Base-by-base conservation (phyloP, 768 basidiomycete species). In the Lactarius deliciosus region DNA sequence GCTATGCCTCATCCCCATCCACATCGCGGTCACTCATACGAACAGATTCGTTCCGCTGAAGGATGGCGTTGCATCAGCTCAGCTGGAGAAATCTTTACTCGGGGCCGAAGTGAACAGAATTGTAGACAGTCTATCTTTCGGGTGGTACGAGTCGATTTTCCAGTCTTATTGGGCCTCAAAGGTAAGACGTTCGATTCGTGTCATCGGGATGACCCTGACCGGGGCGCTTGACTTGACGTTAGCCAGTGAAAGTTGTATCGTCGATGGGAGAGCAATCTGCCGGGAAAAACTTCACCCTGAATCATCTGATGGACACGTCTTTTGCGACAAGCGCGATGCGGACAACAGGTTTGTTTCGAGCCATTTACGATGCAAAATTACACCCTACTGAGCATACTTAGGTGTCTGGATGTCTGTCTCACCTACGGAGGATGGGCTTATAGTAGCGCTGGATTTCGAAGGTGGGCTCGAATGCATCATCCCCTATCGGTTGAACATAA, bases 381-480 rank as follows among this genome's bases (percentile, higher is more conserved):
- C 55, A 8, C 6, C 30, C 54, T 16, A 10, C 20, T 28, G 20
- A 9, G 28, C 54, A 53, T 20, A 38, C 70, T 41, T 69, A 70
- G 85, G 86, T 7, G 83, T 86, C 1, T 87, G 86, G 86, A 83
- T 87, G 81, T 86, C 86, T 0, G 83, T 85, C 6, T 85, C 86
- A 1, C 86, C 86, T 0, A 86, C 85, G 0, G 75, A 81, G 60
- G 81, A 84, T 34, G 74, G 74, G 0, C 71, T 87, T 16, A 75
- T 87, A 15, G 85, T 87, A 1, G 81, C 86, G 2, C 77, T 87
- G 5, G 86, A 87, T 68, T 87, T 87, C 57, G 86, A 87, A 79
- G 86, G 86, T 80, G 18, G 61, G 18, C 13, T 63, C 18, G 18
- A 2, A 8, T 54, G 25, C 22, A 18, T 34, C 6, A 41, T 38